Evolutionary conservation across 2,329 filamentous ascomycete species (phyloP).

Genomic region (Hymenoscyphus albidus): DNA sequence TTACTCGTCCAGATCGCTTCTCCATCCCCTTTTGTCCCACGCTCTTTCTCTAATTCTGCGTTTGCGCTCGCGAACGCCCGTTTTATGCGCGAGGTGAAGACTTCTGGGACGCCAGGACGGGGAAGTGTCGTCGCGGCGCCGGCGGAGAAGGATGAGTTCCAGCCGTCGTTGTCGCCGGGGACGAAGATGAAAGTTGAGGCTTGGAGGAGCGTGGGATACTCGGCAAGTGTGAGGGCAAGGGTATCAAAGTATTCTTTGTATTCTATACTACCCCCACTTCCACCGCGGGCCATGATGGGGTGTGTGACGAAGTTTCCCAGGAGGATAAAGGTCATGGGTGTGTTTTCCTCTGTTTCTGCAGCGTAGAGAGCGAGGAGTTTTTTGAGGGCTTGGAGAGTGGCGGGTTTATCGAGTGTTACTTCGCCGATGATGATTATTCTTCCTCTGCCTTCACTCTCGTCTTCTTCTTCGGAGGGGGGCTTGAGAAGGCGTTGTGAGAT

Average conservation of each 20-base stretch:
- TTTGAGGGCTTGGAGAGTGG: slow-evolving; percentile 74
- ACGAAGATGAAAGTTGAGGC: slow-evolving; percentile 86
- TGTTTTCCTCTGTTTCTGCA: slow-evolving; percentile 56
- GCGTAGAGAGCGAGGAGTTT: slow-evolving; percentile 76
- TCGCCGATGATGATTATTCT: slow-evolving; percentile 77
- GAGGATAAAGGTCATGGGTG: slow-evolving; percentile 76
- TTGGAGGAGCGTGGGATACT: slow-evolving; percentile 77
- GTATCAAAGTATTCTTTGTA: slow-evolving; percentile 96
- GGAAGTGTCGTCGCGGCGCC: slow-evolving; percentile 70
- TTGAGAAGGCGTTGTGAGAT: slow-evolving; percentile 67
- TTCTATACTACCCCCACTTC: slow-evolving; percentile 78
- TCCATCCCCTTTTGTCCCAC: slow-evolving; percentile 51
- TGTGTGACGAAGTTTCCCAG: slow-evolving; percentile 77
- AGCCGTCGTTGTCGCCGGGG: slow-evolving; percentile 96
- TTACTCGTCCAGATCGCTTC: slow-evolving; percentile 87
- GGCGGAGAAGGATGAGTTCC: slow-evolving; percentile 79
- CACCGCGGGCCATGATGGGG: slow-evolving; percentile 63
- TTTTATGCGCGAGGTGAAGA: slow-evolving; percentile 85
- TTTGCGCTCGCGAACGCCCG: slow-evolving; percentile 78
- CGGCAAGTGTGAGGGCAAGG: slow-evolving; percentile 74
- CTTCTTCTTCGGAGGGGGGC: slow-evolving; percentile 28
- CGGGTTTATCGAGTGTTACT: slow-evolving; percentile 78
- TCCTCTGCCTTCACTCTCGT: slow-evolving; percentile 39
- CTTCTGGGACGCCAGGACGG: slow-evolving; percentile 69
- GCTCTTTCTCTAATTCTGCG: slow-evolving; percentile 55